These are phyloP conservation scores for Fusarium ambrosium DNA, from an alignment of 2,329 filamentous ascomycete genomes.

Conservation along the genomic window DNA sequence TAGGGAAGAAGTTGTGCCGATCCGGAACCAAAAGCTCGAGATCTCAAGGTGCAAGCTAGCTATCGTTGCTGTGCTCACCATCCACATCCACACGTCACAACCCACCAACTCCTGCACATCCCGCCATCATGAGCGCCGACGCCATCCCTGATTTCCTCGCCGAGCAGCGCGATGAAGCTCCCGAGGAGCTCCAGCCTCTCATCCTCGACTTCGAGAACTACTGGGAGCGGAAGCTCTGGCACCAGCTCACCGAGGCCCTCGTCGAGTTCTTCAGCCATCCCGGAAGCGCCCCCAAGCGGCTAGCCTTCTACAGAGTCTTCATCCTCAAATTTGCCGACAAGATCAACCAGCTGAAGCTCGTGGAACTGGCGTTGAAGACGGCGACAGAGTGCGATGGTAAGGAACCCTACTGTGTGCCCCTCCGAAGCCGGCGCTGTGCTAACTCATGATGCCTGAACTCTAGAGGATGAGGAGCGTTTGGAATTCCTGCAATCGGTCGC, in stretches of 20 bases:
- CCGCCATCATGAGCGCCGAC: conserved; percentile 80
- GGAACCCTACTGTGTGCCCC: conserved; percentile 22
- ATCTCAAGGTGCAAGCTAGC: conserved; percentile 39
- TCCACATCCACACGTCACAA: conserved; percentile 26
- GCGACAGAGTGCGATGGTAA: conserved; percentile 86
- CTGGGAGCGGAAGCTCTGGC: conserved; percentile 99
- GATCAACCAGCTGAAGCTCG: conserved; percentile 98
- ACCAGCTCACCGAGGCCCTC: conserved; percentile 93
- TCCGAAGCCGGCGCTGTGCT: conserved; percentile 28
- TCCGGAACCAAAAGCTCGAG: conserved; percentile 16
- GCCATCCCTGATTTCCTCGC: conserved; percentile 92
- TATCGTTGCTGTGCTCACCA: conserved; percentile 42
- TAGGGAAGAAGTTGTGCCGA: neutral
- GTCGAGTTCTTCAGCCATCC: conserved; percentile 89
- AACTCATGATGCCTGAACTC: conserved; percentile 16
- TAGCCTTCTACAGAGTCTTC: conserved; percentile 94
- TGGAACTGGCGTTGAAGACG: conserved; percentile 88
- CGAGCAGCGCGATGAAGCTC: conserved; percentile 88
- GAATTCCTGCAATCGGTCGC: conserved; percentile 86
- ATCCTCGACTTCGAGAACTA: conserved; percentile 95
- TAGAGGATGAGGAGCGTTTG: conserved; percentile 89
- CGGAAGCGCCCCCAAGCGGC: conserved; percentile 84
- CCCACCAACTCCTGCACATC: conserved; percentile 29
- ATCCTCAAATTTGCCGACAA: conserved; percentile 97
- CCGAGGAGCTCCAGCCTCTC: conserved; percentile 87